Base-by-base conservation (phyloP, 2,329 filamentous ascomycete genomes). In the Pestalotiopsis sp. region DNA sequence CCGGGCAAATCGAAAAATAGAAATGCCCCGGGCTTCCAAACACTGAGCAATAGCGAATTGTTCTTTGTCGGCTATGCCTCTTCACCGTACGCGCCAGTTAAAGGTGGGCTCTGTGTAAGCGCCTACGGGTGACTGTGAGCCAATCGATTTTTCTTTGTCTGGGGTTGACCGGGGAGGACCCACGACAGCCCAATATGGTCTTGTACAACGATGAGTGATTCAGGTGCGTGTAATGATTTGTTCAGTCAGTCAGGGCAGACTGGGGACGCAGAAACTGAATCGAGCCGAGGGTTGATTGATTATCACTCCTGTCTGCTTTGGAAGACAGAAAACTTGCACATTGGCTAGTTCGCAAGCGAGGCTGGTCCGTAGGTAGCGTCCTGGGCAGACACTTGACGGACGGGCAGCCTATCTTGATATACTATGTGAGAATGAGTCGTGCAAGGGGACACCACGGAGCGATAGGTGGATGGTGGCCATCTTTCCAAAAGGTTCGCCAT, bases 401-500 rank as follows among this genome's bases (percentile, higher is more conserved):
- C 39, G 59, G 38, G 36, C 20, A 38, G 27, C n/a, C 11, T 25
- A 36, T 31, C 59, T 57, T 68, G 66, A 68, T 68, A 68, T 62
- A 68, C 25, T 20, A 23, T 17, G 27, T 41, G 38, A 45, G 23
- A 41, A 62, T 62, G 58, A 56, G 49, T 64, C 62, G 69, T 68
- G 70, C 72, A 73, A 74, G 73, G 73, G 72, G 71, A 74, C 73
- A 74, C 73, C 69, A 71, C 70, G 70, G 72, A 74, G 72, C 67
- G 68, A 73, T 66, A 67, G 67, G 60, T 69, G 66, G 49, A 74
- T 74, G 73, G 73, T 74, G 73, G 71, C 73, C 73, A 71, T 74
- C 73, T 73, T 73, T 73, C 71, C 69, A 70, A 68, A 52, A 73
- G 70, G 49, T 67, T 66, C 68, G 69, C 70, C 69, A 68, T 73